phyloP scores from a whole-genome alignment of 2,329 filamentous ascomycete species.

The Peltaster fructicola region DNA sequence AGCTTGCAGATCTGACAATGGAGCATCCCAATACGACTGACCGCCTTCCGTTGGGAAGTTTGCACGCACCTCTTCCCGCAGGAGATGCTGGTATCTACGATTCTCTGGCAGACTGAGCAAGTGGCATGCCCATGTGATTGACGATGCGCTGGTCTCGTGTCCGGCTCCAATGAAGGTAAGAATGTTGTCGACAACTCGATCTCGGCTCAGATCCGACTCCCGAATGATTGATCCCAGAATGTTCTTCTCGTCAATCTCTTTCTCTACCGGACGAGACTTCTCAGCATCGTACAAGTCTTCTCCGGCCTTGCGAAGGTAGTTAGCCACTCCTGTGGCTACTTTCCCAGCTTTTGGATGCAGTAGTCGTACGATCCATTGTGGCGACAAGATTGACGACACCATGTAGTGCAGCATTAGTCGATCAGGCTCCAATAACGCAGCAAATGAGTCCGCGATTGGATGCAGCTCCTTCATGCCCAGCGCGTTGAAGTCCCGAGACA shows the following conservation, averaged over 20 bases:
- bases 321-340: no score
- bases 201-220: neutral
- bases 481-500: conserved; percentile 1
- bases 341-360: no score
- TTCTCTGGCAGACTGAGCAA: conserved; percentile 37
- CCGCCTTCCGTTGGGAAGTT: neutral
- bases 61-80: conserved; percentile 40
- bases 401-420: no score
- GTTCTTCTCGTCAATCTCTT: no score
- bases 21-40: conserved; percentile 36
- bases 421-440: neutral
- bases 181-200: conserved; percentile 29
- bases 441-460: neutral
- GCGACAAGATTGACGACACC: no score
- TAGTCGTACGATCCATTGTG: no score
- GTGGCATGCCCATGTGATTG: conserved; percentile 55
- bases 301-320: no score
- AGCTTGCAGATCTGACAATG: conserved; percentile 9
- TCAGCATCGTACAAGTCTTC: no score
- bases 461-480: neutral
- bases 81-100: conserved; percentile 41
- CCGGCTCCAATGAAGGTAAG: conserved; percentile 35
- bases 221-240: no score
- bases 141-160: conserved; percentile 58
- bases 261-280: no score